A percentile compares a stretch with the other conserved stretches of the same genome.
Evolutionary conservation across 176 grass and related monocot genomes (phyloP).

Genomic region (Lolium multiflorum): DNA sequence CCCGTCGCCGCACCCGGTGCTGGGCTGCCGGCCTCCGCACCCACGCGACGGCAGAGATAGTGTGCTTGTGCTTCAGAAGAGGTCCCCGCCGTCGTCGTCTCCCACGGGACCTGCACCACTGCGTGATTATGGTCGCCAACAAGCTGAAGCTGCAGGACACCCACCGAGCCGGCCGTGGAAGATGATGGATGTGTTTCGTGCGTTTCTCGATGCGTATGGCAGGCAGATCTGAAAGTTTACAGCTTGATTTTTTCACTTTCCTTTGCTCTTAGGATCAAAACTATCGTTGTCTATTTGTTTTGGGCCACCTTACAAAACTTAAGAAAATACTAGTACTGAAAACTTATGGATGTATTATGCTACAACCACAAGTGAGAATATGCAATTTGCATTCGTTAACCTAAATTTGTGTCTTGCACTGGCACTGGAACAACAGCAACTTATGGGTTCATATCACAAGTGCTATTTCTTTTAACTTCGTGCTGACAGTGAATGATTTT

Average conservation of each 20-base stretch:
- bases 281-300: neutral
- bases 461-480: too few species aligned
- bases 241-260: neutral
- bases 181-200: neutral
- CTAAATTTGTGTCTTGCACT: too few species aligned
- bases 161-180: neutral
- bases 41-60: neutral
- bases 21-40: neutral
- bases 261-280: neutral
- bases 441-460: too few species aligned
- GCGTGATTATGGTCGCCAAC: conserved; percentile 7
- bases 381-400: too few species aligned
- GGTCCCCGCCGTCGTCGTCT: neutral
- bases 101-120: neutral
- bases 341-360: too few species aligned
- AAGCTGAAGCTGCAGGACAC: neutral
- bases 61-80: neutral
- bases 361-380: too few species aligned
- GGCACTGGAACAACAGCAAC: too few species aligned
- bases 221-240: neutral
- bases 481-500: too few species aligned
- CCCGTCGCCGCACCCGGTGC: neutral
- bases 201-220: neutral
- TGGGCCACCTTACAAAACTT: neutral
- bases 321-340: too few species aligned